phyloP scores from a whole-genome alignment of 257 asterid genomes.

The Solanum pinnatisectum region DNA sequence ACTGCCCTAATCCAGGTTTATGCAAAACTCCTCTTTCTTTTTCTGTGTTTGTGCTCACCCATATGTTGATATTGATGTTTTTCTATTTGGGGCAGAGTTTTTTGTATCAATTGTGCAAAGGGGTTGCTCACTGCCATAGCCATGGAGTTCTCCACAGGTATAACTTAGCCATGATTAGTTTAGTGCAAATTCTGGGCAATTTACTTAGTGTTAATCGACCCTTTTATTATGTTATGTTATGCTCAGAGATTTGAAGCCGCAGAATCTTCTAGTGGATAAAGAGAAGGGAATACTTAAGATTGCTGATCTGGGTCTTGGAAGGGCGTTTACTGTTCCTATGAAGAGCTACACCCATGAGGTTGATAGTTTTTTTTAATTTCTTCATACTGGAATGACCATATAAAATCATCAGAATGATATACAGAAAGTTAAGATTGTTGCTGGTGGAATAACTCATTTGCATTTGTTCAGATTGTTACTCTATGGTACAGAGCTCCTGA shows the following conservation, averaged over 20 bases:
- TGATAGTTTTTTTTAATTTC: neutral
- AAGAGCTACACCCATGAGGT: constrained; percentile 97
- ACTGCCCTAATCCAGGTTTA: constrained; percentile 37
- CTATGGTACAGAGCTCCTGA: constrained; percentile 98
- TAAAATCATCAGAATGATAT: neutral
- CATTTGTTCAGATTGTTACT: constrained; percentile 55
- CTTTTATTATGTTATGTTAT: neutral
- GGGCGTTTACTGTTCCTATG: constrained; percentile 90
- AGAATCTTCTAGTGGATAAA: constrained; percentile 82
- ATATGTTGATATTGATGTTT: neutral
- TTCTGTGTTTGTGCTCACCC: neutral
- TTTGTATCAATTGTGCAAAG: constrained; percentile 79
- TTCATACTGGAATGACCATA: neutral
- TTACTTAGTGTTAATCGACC: neutral
- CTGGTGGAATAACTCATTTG: neutral
- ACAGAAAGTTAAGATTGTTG: neutral
- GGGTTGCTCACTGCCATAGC: constrained; percentile 92
- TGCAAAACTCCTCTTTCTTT: neutral
- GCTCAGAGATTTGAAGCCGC: constrained; percentile 76
- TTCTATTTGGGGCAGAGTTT: constrained; percentile 20
- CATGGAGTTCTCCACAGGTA: constrained; percentile 88
- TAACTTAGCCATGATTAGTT: neutral
- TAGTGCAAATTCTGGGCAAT: neutral
- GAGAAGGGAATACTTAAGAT: constrained; percentile 83
- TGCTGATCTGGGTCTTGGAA: constrained; percentile 95